Conservation (phyloP, 306 rosid species). For the Macrotyloma uniflorum region DNA sequence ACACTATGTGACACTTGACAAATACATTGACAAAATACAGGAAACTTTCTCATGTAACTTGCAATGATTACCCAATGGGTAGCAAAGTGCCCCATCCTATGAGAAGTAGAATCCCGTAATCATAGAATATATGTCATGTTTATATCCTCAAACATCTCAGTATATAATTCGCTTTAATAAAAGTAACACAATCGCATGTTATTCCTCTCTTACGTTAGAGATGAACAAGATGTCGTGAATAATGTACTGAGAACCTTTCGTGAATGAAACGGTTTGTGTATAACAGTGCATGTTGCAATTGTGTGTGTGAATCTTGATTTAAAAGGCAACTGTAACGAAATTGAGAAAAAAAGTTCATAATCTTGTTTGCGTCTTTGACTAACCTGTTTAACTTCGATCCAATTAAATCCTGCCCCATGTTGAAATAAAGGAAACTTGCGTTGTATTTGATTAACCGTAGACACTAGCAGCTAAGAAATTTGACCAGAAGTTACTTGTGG, state of each 20-base stretch:
- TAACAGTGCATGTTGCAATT: not conserved
- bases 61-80: conserved; percentile 57
- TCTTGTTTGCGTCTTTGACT: not conserved
- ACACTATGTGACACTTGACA: conserved; percentile 46
- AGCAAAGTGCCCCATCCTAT: conserved; percentile 68
- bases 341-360: not conserved
- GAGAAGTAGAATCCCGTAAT: conserved; percentile 41
- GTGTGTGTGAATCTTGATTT: not conserved
- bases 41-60: conserved; percentile 50
- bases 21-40: conserved; percentile 45
- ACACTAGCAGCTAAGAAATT: not conserved
- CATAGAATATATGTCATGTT: conserved; percentile 18
- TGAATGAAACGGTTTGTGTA: not conserved
- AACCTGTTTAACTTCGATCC: not conserved
- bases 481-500: not conserved
- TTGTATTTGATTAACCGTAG: not conserved
- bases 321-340: not conserved
- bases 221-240: not conserved
- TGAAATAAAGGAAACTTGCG: not conserved
- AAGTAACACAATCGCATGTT: conserved; percentile 34
- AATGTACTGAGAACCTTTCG: not conserved
- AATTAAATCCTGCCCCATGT: not conserved
- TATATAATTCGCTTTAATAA: not conserved
- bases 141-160: not conserved
- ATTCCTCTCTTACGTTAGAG: conserved; percentile 33